These are phyloP conservation scores for Malbranchea zuffiana DNA, from an alignment of 2,329 filamentous ascomycete species.

Conservation along the genomic window DNA sequence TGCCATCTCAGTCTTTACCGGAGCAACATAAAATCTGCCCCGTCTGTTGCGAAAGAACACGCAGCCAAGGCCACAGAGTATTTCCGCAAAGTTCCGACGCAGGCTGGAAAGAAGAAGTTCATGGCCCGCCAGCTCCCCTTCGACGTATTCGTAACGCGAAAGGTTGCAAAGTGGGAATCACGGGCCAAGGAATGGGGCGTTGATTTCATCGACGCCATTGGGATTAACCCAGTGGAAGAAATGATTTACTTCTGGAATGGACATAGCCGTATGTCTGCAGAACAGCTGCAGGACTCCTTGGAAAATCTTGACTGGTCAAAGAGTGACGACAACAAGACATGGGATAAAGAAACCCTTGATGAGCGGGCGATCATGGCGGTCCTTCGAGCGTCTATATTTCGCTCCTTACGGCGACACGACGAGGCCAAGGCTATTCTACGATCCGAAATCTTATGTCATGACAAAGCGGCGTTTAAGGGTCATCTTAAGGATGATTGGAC, in stretches of 20 bases:
- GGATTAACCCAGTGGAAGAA: conserved; percentile 70
- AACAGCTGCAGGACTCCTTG: conserved; percentile 54
- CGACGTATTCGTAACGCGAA: conserved; percentile 72
- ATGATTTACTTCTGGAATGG: conserved; percentile 95
- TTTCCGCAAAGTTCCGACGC: conserved; percentile 58
- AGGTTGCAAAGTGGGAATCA: conserved; percentile 78
- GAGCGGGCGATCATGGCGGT: conserved; percentile 57
- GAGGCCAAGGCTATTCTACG: conserved; percentile 57
- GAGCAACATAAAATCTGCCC: conserved; percentile 21
- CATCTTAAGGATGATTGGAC: conserved; percentile 45
- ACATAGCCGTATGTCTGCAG: conserved; percentile 61
- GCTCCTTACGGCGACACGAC: conserved; percentile 50
- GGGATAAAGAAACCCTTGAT: conserved; percentile 44
- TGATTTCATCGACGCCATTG: conserved; percentile 67
- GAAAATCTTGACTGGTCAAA: conserved; percentile 55
- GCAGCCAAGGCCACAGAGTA: conserved; percentile 58
- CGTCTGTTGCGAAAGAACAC: conserved; percentile 42
- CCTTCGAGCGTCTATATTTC: conserved; percentile 53
- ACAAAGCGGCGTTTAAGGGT: conserved; percentile 43
- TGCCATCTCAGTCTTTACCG: conserved; percentile 77
- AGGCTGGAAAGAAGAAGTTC: conserved; percentile 77
- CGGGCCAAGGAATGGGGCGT: conserved; percentile 56
- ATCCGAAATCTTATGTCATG: conserved; percentile 51
- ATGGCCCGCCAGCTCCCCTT: conserved; percentile 85
- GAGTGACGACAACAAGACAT: conserved; percentile 47